These are phyloP conservation scores for Skeletonema potamos DNA, from an alignment of 108 stramenopile species.

Conservation along the genomic window DNA sequence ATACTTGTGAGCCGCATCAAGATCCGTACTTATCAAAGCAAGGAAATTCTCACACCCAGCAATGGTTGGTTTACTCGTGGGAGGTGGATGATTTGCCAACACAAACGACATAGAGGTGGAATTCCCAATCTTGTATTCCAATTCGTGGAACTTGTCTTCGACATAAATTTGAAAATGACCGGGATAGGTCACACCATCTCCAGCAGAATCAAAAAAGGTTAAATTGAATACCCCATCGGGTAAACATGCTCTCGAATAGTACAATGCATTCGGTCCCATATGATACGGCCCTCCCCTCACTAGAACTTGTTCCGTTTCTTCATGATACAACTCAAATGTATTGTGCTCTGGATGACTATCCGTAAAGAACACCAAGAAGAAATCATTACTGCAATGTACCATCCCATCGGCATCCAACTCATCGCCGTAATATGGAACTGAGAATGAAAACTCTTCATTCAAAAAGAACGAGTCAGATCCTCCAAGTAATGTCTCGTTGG, in stretches of 20 bases:
- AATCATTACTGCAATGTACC: not conserved
- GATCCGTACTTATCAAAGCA: not conserved
- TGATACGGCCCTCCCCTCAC: not conserved
- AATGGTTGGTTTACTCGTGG: not conserved
- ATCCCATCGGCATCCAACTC: not conserved
- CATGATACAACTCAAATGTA: not conserved
- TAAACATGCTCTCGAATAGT: not conserved
- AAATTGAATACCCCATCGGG: not conserved
- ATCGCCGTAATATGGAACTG: not conserved
- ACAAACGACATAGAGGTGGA: not conserved
- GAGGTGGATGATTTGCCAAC: not conserved
- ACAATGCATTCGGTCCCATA: not conserved
- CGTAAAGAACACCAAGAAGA: not conserved
- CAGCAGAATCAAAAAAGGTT: not conserved
- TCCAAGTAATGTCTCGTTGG: not conserved
- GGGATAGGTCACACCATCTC: not conserved
- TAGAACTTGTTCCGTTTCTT: not conserved
- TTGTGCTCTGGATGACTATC: not conserved
- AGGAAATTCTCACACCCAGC: not conserved
- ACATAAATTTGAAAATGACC: not conserved
- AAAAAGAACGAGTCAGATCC: not conserved
- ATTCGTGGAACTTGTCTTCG: not conserved
- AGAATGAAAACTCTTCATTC: not conserved
- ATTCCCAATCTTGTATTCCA: not conserved
- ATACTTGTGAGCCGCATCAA: not conserved